phyloP scores from a whole-genome alignment of 2,329 filamentous ascomycete species.

The Dichotomopilus funicola region DNA sequence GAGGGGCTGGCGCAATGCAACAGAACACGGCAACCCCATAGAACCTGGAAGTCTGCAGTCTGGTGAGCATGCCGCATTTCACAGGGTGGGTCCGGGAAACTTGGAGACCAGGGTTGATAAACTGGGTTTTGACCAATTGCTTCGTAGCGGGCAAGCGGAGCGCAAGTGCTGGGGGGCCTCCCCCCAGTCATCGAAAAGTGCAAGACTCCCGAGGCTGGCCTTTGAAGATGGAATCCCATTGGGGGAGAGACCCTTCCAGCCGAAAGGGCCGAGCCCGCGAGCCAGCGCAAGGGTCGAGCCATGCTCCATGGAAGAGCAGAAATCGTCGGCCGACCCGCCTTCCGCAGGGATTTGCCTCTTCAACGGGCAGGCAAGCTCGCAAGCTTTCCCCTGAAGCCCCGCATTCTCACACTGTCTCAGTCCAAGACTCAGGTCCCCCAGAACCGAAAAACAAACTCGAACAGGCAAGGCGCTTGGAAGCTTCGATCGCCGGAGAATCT shows the following conservation, averaged over 20 bases:
- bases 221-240: constrained; percentile 13
- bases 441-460: not conserved
- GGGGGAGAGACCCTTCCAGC: constrained; percentile 9
- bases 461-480: not conserved
- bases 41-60: constrained; percentile 3
- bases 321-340: not conserved
- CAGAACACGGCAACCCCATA: constrained; percentile 2
- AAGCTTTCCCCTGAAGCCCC: not conserved
- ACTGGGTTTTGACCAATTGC: constrained; percentile 4
- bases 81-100: constrained; percentile 9
- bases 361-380: not conserved
- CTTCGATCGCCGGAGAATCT: too few relatives aligned
- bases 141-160: constrained; percentile 12
- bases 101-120: constrained; percentile 1
- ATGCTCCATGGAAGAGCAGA: too few relatives aligned
- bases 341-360: constrained; percentile 1
- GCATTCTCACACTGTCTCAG: not conserved
- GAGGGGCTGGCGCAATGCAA: constrained; percentile 3
- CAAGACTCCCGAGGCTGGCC: constrained; percentile 20
- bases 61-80: constrained; percentile 3
- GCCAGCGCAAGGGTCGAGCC: constrained; percentile 7
- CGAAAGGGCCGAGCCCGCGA: constrained; percentile 14
- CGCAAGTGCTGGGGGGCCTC: constrained; percentile 10
- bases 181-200: constrained; percentile 12
- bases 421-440: too few relatives aligned